Base-by-base conservation (phyloP, 1,139 yeast species). In the Yueomyces sp. region DNA sequence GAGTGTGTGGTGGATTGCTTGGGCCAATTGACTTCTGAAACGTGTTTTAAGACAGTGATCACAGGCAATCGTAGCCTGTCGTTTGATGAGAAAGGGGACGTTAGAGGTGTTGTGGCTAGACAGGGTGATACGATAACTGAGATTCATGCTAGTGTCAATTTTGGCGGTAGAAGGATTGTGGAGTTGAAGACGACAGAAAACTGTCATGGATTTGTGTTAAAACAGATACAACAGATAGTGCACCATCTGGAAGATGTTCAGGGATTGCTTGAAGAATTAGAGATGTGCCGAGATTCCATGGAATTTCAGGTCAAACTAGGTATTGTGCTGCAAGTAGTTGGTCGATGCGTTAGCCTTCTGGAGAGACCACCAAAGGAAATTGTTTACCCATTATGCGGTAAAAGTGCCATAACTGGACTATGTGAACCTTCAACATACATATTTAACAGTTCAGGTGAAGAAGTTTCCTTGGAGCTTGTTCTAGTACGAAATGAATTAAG, bases 1-100 rank as follows among this genome's bases (percentile, higher is more conserved):
- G 70, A 65, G 34, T 59, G 65, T n/a, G 55, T 66, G 3, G 54
- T 52, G 35, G 50, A 54, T 32, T 65, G 69, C 43, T 41, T 65
- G 3, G 62, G 57, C 12, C 48, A 60, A 45, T 45, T 65, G 12
- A 55, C 58, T 3, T 54, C 62, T 29, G 53, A 54, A 9, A 53
- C 55, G 11, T 58, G 62, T 36, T 59, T 54, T 38, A 51, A 64
- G 50, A 64, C 68, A 4, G 51, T 64, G 3, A 56, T 55, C 34
- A 54, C 46, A 38, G 52, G 53, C 25, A 27, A 30, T 7, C 9
- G 46, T 5, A 42, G 46, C 25, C 36, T 44, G 2, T 52, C 59
- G 4, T 47, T 4, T 33, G n/a, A 33, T 33, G 5, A n/a, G 8
- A 33, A 33, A 9, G 19, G 35, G 8, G n/a, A 9, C n/a, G 50